Evolutionary conservation across 148 eudicot species (phyloP), one percentile per base, ranked within the genome.

Genomic region (Dianthus caryophyllus): DNA sequence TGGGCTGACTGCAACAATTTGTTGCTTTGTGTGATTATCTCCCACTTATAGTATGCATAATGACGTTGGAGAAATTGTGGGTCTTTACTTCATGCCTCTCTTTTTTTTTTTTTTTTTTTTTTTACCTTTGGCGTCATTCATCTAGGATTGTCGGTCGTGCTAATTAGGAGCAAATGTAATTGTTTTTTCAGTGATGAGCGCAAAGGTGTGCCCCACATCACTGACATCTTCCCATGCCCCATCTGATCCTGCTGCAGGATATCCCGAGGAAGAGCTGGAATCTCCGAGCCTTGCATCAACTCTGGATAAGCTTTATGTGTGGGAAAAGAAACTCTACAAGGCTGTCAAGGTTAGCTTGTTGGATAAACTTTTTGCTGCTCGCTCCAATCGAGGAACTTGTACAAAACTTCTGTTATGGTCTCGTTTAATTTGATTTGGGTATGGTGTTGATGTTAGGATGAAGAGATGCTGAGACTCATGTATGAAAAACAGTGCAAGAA

Each of bases 251-350:
- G 77, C 76, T 68, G 70, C 65, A 62, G 93, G 71, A 38, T 82
- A 79, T 67, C 64, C 61, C 48, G 83, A 62, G 26, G 70, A 80
- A 14, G 69, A 50, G 41, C 10, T 66, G 33, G 77, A 72, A 68
- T 66, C 81, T 70, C 64, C 71, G 41, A 84, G 85, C 79, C 89
- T 92, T 73, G 86, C 96, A 41, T 80, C 89, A 30, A 85, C 93
- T 43, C 71, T 92, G 82, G 97, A 89, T 59, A 83, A 82, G 83
- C 83, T 92, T 1, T 92, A 87, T 77, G 87, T 61, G 46, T 92
- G 97, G 97, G 97, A 92, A 80, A 85, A 92, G 80, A 92, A 92
- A 82, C 78, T 92, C 47, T 89, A 82, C 61, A 87, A 92, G 75
- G 96, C 89, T 81, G 98, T 92, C 38, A 92, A 89, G 98, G 98